Evolutionary conservation across 2,329 filamentous ascomycete genomes (phyloP).

Genomic region (Triangularia verruculosa): DNA sequence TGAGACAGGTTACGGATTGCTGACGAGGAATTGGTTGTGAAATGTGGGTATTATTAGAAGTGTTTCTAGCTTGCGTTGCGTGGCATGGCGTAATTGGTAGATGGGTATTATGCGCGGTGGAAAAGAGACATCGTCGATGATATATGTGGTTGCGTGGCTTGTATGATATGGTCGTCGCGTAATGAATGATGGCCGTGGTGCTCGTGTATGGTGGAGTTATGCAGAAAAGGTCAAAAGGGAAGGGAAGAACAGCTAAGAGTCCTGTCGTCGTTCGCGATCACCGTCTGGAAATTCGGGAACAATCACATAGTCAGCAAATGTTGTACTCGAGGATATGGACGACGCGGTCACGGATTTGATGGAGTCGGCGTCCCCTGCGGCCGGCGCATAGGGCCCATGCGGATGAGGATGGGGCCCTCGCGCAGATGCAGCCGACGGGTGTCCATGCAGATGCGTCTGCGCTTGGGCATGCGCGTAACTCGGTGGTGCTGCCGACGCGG

Average conservation of each 20-base stretch:
- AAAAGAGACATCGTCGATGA: not conserved
- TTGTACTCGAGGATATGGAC: conserved; percentile 34
- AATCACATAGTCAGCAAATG: conserved; percentile 43
- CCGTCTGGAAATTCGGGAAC: conserved; percentile 40
- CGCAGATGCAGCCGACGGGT: conserved; percentile 6
- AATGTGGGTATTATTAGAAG: not conserved
- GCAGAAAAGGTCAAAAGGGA: not conserved
- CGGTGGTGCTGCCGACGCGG: not conserved
- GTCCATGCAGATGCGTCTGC: not conserved
- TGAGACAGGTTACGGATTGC: not conserved
- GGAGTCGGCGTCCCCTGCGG: conserved; percentile 21
- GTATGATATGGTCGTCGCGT: not conserved
- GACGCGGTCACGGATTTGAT: conserved; percentile 29
- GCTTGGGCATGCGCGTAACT: conserved; percentile 9
- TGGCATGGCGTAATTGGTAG: not conserved
- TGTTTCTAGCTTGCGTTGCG: not conserved
- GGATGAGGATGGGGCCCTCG: conserved; percentile 14
- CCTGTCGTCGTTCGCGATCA: conserved; percentile 36
- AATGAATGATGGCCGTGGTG: not conserved
- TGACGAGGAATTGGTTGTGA: not conserved
- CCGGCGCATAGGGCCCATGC: conserved; percentile 6
- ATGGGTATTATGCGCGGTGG: not conserved
- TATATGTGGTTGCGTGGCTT: not conserved
- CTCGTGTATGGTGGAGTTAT: not conserved
- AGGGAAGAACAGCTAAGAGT: conserved; percentile 29